Evolutionary conservation across 371 early-diverging fungal genomes (phyloP), one percentile per base, ranked within the genome.

Genomic region (Rhizopus microsporus): DNA sequence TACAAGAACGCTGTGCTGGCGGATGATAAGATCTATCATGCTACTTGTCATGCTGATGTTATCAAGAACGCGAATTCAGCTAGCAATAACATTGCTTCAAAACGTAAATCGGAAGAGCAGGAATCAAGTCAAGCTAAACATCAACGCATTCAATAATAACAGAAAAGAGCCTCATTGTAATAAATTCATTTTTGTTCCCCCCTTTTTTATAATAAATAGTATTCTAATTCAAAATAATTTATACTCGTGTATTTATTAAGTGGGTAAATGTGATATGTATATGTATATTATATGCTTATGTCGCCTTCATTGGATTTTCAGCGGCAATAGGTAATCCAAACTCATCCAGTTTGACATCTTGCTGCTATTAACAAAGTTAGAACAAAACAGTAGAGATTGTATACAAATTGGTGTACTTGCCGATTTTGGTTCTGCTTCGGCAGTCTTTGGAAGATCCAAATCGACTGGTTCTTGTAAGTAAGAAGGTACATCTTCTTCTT

Each of bases 1-100:
- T 88, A 88, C 52, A 84, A 87, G 43, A 90, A 91, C 62, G 93
- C 94, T 4, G 75, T 92, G 1, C 65, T 81, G 29, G 83, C 86
- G 8, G 87, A 90, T 44, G 79, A 81, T 4, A 71, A 77, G 82
- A 83, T 88, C 45, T 88, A 84, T 60, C 88, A 88, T 68, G 83
- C 86, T 5, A 86, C 85, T 4, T 88, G 88, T 54, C 80, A 84
- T 63, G 82, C 84, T 3, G 86, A 88, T 67, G 78, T 74, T 42
- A 53, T 73, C 31, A 73, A 68, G 54, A 73, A 67, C 59, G 60
- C 60, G 42, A 45, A 52, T 3, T 34, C 64, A 23, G 57, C 40
- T 31, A 51, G 56, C 7, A 32, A 16, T 23, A 64, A 63, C 17
- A 48, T 37, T 38, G 54, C 12, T 12, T 37, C 51, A 15, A 60